These are phyloP conservation scores for Ilex aquifolium DNA, from an alignment of 257 asterid species.

Conservation along the genomic window DNA sequence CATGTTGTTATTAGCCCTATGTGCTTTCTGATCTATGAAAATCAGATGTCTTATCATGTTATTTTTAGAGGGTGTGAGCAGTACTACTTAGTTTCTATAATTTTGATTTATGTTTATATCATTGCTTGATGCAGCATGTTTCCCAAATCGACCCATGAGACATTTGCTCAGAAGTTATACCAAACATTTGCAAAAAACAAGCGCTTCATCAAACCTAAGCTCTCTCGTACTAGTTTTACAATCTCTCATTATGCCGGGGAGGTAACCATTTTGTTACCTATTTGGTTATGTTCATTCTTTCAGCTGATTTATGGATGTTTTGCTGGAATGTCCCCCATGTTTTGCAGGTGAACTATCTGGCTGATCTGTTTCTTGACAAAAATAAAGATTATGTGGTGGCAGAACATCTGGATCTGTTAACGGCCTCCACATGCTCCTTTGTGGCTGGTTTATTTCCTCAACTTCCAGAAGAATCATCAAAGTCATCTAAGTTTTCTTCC, in stretches of 20 bases:
- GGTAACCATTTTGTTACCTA: slow-evolving; percentile 39
- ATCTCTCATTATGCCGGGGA: slow-evolving; percentile 99
- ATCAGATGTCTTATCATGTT: neutral
- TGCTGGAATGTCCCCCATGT: slow-evolving; percentile 13
- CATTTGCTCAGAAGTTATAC: slow-evolving; percentile 98
- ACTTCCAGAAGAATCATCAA: slow-evolving; percentile 86
- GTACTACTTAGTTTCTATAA: neutral
- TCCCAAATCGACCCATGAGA: slow-evolving; percentile 98
- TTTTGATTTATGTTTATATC: slow-evolving; percentile 2
- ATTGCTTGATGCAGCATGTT: slow-evolving; percentile 76
- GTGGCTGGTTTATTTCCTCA: slow-evolving; percentile 94
- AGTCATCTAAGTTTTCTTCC: slow-evolving; percentile 96
- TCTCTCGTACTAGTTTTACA: slow-evolving; percentile 93
- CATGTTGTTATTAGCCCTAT: neutral
- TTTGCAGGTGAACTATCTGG: slow-evolving; percentile 79
- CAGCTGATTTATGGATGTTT: neutral
- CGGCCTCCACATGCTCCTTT: slow-evolving; percentile 81
- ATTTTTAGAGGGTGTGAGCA: too few species aligned
- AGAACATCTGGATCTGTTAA: slow-evolving; percentile 90
- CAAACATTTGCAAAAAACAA: slow-evolving; percentile 86
- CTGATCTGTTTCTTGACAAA: slow-evolving; percentile 93
- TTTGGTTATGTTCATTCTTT: neutral
- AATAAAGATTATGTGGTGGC: slow-evolving; percentile 99
- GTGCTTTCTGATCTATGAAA: neutral
- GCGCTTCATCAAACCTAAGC: slow-evolving; percentile 98